Evolutionary conservation across 2,329 filamentous ascomycete species (phyloP).

Genomic region (Beauveria bassiana): DNA sequence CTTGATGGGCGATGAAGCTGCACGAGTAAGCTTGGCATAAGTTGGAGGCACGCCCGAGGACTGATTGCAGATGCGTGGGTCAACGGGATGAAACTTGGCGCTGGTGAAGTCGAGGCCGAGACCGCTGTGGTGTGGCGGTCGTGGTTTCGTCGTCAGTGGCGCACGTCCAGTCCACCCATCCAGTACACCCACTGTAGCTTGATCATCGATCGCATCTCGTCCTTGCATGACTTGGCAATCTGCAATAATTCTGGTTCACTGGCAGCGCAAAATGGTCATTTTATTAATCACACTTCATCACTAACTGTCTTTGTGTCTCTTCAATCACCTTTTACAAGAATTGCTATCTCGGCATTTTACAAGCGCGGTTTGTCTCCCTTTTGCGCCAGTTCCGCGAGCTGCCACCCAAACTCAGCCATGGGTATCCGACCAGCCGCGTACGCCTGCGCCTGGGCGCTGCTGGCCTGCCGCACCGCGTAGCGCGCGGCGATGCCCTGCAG

Average conservation of each 20-base stretch:
- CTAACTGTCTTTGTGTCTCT: neutral
- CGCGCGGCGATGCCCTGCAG: slow-evolving; percentile 88
- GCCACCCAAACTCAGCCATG: slow-evolving; percentile 74
- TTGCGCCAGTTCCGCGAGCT: slow-evolving; percentile 47
- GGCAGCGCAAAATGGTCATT: neutral
- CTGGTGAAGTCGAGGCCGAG: slow-evolving; percentile 2
- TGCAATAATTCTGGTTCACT: neutral
- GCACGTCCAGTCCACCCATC: neutral
- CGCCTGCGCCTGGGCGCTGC: slow-evolving; percentile 69
- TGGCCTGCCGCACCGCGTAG: slow-evolving; percentile 78
- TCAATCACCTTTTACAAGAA: neutral
- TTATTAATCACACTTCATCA: neutral
- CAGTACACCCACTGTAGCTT: too few species aligned
- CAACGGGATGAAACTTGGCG: slow-evolving; percentile 1
- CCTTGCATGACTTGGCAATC: neutral
- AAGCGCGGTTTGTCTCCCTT: slow-evolving; percentile 20
- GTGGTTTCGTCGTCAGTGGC: neutral
- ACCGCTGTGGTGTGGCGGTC: neutral
- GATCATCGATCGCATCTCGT: neutral
- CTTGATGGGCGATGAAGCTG: neutral
- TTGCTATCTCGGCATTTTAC: slow-evolving; percentile 12
- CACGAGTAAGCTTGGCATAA: neutral
- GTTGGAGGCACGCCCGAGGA: neutral
- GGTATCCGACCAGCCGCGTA: slow-evolving; percentile 64
- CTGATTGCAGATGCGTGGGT: neutral